A percentile compares a stretch with the other conserved stretches of the same genome.
Conservation (phyloP, 1,139 yeast genomes). For the Hyphopichia burtonii region DNA sequence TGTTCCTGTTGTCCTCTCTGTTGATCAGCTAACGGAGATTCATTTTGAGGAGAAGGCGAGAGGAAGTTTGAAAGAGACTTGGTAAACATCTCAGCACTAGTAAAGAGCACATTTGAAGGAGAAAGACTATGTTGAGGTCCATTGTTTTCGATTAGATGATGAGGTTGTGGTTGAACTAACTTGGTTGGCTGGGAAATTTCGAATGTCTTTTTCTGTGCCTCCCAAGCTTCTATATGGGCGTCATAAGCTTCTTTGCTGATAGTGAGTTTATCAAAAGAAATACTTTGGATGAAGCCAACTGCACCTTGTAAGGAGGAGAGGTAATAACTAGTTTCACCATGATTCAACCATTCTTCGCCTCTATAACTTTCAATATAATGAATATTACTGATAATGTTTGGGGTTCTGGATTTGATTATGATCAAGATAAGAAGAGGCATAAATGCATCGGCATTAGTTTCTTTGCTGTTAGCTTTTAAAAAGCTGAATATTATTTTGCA, state of each 20-base stretch:
- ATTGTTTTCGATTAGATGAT: slow-evolving; percentile 7
- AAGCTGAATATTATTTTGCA: slow-evolving; percentile 91
- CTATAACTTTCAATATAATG: slow-evolving; percentile 84
- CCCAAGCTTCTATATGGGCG: slow-evolving; percentile 50
- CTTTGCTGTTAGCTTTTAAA: slow-evolving; percentile 67
- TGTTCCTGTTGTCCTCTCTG: neutral
- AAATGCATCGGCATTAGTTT: slow-evolving; percentile 87
- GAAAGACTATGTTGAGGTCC: slow-evolving; percentile 25
- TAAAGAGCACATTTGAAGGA: slow-evolving; percentile 50
- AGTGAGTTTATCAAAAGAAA: slow-evolving; percentile 59
- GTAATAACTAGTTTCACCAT: slow-evolving; percentile 88
- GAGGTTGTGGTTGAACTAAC: slow-evolving; percentile 21
- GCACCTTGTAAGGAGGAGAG: slow-evolving; percentile 87
- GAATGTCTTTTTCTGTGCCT: slow-evolving; percentile 29
- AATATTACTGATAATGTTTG: slow-evolving; percentile 69
- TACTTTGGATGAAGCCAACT: slow-evolving; percentile 65
- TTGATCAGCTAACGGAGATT: slow-evolving; percentile 5
- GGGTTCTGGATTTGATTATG: slow-evolving; percentile 64
- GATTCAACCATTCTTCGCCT: slow-evolving; percentile 61
- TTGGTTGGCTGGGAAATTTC: slow-evolving; percentile 8
- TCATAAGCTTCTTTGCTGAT: slow-evolving; percentile 58
- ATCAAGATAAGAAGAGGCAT: slow-evolving; percentile 83
- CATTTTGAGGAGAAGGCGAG: slow-evolving; percentile 40
- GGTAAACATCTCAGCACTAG: slow-evolving; percentile 54
- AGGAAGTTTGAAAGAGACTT: slow-evolving; percentile 47